A percentile compares a stretch with the other conserved stretches of the same genome.
Evolutionary conservation across 2,329 filamentous ascomycete species (phyloP).

Genomic region (Fulvia fulva): DNA sequence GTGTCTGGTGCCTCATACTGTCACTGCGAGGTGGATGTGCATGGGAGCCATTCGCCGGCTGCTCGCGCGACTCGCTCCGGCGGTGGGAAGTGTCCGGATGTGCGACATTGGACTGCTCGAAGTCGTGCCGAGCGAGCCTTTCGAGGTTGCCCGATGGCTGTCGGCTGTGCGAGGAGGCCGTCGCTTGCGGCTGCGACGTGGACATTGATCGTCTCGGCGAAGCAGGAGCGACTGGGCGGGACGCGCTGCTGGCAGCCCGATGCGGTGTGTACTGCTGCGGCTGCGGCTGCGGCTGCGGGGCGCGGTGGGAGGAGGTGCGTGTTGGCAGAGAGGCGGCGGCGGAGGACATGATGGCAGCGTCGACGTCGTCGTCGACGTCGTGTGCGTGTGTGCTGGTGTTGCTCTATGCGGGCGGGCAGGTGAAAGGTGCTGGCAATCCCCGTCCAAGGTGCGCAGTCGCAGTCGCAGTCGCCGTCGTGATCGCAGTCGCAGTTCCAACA

Average conservation of each 20-base stretch:
- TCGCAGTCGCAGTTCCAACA: too few relatives aligned
- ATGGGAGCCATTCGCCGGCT: slow-evolving; percentile 18
- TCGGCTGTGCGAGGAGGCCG: slow-evolving; percentile 30
- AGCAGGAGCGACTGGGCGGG: slow-evolving; percentile 29
- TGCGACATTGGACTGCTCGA: slow-evolving; percentile 66
- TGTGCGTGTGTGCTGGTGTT: background rate
- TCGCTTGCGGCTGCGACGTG: slow-evolving; percentile 28
- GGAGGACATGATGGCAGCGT: slow-evolving; percentile 36
- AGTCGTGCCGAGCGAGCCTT: slow-evolving; percentile 62
- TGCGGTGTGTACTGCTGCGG: slow-evolving; percentile 47
- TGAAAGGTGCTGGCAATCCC: background rate
- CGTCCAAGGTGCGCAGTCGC: background rate
- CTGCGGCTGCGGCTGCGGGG: slow-evolving; percentile 42
- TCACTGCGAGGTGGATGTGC: slow-evolving; percentile 48
- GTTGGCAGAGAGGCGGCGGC: slow-evolving; percentile 44
- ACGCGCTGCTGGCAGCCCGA: slow-evolving; percentile 36
- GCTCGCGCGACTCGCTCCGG: slow-evolving; percentile 56
- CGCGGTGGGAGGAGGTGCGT: slow-evolving; percentile 48
- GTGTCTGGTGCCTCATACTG: slow-evolving; percentile 46
- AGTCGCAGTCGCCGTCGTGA: too few relatives aligned
- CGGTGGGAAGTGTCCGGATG: slow-evolving; percentile 47
- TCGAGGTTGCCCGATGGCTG: slow-evolving; percentile 47
- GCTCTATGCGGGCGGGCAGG: background rate
- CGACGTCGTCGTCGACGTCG: too few relatives aligned
- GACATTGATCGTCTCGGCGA: slow-evolving; percentile 37